These are phyloP conservation scores for Myochromella boudieri DNA, from an alignment of 768 basidiomycete genomes.

Conservation along the genomic window DNA sequence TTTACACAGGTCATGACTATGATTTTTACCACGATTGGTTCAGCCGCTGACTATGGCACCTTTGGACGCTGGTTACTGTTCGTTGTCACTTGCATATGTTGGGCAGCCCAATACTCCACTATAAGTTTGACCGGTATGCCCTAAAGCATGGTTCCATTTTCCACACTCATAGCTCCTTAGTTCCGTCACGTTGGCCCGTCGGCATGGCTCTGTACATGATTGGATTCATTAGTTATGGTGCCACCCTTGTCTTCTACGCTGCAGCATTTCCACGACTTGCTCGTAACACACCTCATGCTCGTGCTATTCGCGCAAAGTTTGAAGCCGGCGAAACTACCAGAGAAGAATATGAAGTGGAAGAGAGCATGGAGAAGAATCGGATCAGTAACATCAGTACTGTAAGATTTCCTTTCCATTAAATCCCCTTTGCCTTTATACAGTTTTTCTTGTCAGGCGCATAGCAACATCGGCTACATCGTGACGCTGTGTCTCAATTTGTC, in stretches of 20 bases:
- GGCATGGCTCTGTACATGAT: conserved; percentile 82
- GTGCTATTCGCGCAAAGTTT: conserved; percentile 51
- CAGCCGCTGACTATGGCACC: conserved; percentile 70
- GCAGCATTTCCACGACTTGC: conserved; percentile 81
- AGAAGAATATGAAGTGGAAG: conserved; percentile 71
- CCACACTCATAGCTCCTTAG: conserved; percentile 30
- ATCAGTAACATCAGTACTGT: conserved; percentile 87
- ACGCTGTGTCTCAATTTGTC: conserved; percentile 68
- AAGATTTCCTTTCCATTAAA: conserved; percentile 14
- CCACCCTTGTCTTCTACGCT: conserved; percentile 79
- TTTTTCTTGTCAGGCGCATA: too few species aligned
- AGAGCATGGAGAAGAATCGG: conserved; percentile 80
- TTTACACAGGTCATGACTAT: conserved; percentile 64
- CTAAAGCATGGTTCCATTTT: background rate
- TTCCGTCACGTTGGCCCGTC: conserved; percentile 65
- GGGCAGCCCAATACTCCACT: conserved; percentile 78
- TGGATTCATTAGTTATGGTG: conserved; percentile 77
- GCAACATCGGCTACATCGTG: conserved; percentile 72
- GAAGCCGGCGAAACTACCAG: conserved; percentile 57
- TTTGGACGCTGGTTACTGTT: conserved; percentile 83
- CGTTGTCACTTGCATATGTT: conserved; percentile 68
- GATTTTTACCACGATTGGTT: conserved; percentile 79
- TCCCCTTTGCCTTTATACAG: too few species aligned
- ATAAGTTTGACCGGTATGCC: conserved; percentile 68
- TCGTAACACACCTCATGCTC: conserved; percentile 68